phyloP scores from a whole-genome alignment of 192 early-diverging fungal genomes.

The Gamsiella multidivaricata region DNA sequence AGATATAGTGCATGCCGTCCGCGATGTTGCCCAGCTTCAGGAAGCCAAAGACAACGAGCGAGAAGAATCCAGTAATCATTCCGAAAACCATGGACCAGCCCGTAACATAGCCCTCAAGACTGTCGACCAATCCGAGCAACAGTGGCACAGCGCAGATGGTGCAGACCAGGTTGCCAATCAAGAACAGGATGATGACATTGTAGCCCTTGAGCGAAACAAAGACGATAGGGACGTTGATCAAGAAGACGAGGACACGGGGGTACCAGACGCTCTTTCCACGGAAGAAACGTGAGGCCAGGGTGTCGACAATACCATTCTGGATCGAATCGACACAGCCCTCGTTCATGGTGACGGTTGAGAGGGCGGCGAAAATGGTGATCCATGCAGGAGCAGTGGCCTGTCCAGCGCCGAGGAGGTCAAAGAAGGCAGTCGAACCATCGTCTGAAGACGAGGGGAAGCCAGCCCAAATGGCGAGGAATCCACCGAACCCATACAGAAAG shows the following conservation, averaged over 20 bases:
- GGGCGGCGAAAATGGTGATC: constrained; percentile 68
- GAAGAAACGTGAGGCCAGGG: constrained; percentile 66
- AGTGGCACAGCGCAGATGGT: constrained; percentile 67
- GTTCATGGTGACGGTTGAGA: constrained; percentile 71
- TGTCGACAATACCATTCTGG: constrained; percentile 76
- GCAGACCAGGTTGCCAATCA: constrained; percentile 72
- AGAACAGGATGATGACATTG: constrained; percentile 69
- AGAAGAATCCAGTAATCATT: constrained; percentile 44
- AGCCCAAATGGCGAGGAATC: constrained; percentile 75
- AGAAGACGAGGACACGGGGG: constrained; percentile 49
- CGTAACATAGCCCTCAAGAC: constrained; percentile 55
- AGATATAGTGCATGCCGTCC: constrained; percentile 47
- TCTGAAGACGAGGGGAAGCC: constrained; percentile 56
- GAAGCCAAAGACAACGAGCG: constrained; percentile 49
- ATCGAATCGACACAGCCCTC: constrained; percentile 75
- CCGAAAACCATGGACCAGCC: constrained; percentile 48
- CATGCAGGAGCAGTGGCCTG: constrained; percentile 57
- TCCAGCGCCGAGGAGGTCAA: constrained; percentile 68
- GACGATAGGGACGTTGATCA: constrained; percentile 57
- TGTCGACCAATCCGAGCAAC: constrained; percentile 60
- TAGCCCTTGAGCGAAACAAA: constrained; percentile 66
- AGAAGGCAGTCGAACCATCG: constrained; percentile 71
- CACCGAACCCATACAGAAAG: constrained; percentile 69
- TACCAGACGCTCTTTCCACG: constrained; percentile 55
- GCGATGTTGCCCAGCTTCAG: constrained; percentile 38